Percentiles rank a stretch among this genome's conserved stretches.
phyloP scores from a whole-genome alignment of 345 rosid species.

The sweet orange (Citrus sinensis) region DNA sequence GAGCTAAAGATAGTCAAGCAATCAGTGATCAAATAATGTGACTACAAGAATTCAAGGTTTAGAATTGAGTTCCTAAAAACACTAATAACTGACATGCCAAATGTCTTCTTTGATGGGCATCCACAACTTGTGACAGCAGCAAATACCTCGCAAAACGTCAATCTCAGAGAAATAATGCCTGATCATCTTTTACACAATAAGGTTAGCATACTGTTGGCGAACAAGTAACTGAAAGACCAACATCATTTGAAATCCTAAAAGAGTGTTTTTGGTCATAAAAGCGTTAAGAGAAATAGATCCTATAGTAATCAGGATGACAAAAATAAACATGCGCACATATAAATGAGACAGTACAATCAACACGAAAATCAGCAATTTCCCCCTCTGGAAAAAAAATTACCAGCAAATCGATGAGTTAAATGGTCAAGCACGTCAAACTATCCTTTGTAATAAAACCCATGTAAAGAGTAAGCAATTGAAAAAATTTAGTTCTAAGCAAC shows the following conservation, averaged over 20 bases:
- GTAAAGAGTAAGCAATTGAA: background rate
- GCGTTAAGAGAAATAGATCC: background rate
- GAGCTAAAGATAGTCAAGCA: background rate
- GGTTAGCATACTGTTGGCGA: slow-evolving; percentile 14
- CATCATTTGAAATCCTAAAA: background rate
- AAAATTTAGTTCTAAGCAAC: background rate
- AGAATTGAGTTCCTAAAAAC: background rate
- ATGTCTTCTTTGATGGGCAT: slow-evolving; percentile 19
- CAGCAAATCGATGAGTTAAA: background rate
- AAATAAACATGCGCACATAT: background rate
- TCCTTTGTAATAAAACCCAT: background rate
- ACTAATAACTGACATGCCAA: slow-evolving; percentile 12
- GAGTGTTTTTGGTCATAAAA: background rate
- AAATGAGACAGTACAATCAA: background rate
- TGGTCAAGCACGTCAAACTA: background rate
- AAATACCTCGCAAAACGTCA: slow-evolving; percentile 9
- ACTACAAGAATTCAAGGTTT: background rate
- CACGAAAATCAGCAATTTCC: background rate
- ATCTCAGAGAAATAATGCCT: slow-evolving; percentile 27
- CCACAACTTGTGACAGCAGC: slow-evolving; percentile 20
- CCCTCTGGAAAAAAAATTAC: background rate
- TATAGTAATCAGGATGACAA: background rate
- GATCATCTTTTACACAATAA: slow-evolving; percentile 29
- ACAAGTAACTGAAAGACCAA: background rate
- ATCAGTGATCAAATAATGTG: background rate